Evolutionary conservation across 805 yeast genomes (phyloP), one percentile per base, ranked within the genome.

Genomic region (Starmerella apis): DNA sequence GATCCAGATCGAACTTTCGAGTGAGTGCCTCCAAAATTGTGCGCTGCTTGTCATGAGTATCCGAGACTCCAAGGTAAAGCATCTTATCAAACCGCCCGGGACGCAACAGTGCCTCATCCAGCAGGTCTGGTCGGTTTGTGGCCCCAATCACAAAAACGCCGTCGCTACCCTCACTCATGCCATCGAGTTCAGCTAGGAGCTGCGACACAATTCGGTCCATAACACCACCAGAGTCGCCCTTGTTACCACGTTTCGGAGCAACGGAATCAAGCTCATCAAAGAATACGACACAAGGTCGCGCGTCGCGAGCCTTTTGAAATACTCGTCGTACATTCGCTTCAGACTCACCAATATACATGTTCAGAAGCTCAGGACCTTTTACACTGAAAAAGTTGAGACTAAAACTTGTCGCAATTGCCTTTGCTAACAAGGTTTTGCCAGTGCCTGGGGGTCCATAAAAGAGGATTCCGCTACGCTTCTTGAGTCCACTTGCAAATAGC

Each of bases 91-190:
- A 92, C 63, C 98, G 74, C 2, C 96, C 95, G 0, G 96, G 96
- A 63, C 98, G 76, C 50, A 92, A 68, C 43, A 92, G 71, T 0
- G 97, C 96, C 63, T 90, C 96, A 63, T 92, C 98, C 38, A 92
- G 71, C 55, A 92, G 69, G 69, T 92, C 98, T 0, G 98, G 98
- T 60, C 98, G 75, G 61, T 92, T 92, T 0, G 98, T 92, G 4
- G 98, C 98, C n/a, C 98, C 98, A 39, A 92, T 95, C 4, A 90
- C 96, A 65, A 92, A 92, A 0, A 92, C 96, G 5, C 96, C 97
- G 51, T 82, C 87, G 3, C 81, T 83, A 6, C 83, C 83, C 9
- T 81, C 81, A 13, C 71, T 64, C 96, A 90, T 90, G 23, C 97
- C 97, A 63, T 92, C 98, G 39, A 92, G 71, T 65, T 92, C 98